These are phyloP conservation scores for Sordaria brevicollis DNA, from an alignment of 495 filamentous ascomycete species.

Conservation along the genomic window DNA sequence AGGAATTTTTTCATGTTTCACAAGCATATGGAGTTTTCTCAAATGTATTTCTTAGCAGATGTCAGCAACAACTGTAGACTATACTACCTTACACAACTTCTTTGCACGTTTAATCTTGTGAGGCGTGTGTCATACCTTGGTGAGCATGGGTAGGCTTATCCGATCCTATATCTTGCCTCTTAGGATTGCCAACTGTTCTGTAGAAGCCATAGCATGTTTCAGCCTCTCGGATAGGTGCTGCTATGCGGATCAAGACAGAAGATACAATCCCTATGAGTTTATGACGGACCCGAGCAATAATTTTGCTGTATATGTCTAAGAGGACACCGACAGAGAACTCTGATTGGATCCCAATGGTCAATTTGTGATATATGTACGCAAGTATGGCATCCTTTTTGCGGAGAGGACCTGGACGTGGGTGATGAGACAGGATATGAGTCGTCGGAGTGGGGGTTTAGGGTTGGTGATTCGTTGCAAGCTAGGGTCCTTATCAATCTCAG, in stretches of 20 bases:
- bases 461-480: background rate
- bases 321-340: background rate
- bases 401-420: background rate
- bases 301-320: too few relatives aligned
- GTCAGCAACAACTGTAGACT: background rate
- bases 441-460: background rate
- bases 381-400: background rate
- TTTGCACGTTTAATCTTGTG: background rate
- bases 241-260: too few relatives aligned
- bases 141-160: background rate
- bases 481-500: conserved; percentile 1
- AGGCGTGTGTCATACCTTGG: background rate
- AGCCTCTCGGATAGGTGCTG: too few relatives aligned
- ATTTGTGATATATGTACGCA: background rate
- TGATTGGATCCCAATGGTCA: background rate
- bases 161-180: too few relatives aligned
- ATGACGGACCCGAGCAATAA: too few relatives aligned
- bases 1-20: background rate
- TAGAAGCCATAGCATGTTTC: too few relatives aligned
- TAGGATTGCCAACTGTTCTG: too few relatives aligned
- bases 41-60: background rate
- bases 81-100: background rate
- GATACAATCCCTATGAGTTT: too few relatives aligned
- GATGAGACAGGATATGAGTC: background rate
- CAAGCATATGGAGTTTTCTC: background rate